A percentile compares a stretch with the other conserved stretches of the same genome.
phyloP scores from a whole-genome alignment of 768 basidiomycete genomes.

The Rhizopogon vesiculosus region DNA sequence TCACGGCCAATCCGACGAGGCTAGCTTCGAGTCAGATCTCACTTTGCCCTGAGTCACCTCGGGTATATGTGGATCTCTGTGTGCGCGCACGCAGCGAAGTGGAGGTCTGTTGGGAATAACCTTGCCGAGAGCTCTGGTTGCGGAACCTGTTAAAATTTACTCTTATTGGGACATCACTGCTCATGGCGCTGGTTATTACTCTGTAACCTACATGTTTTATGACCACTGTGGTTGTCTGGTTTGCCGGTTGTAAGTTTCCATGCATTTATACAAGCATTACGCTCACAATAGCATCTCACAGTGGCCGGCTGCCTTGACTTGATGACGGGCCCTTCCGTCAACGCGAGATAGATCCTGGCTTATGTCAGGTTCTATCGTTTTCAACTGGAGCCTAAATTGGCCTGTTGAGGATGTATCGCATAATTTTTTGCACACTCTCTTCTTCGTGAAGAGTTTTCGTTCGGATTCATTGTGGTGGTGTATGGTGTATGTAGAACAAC shows the following conservation, averaged over 20 bases:
- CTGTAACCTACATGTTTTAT: not conserved
- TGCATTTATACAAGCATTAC: too few relatives aligned
- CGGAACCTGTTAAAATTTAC: not conserved
- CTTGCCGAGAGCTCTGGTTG: not conserved
- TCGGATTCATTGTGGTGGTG: too few relatives aligned
- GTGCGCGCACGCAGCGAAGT: conserved; percentile 3
- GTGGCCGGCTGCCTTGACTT: not conserved
- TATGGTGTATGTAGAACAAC: not conserved
- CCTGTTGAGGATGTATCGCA: conserved; percentile 12
- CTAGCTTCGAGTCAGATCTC: conserved; percentile 2
- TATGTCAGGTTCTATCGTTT: not conserved
- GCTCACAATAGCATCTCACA: not conserved
- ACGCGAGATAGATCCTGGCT: not conserved
- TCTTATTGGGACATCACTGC: not conserved
- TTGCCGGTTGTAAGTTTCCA: not conserved
- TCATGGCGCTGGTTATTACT: not conserved
- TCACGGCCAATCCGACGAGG: not conserved
- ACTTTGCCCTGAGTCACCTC: not conserved
- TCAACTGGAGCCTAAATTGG: not conserved
- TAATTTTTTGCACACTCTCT: conserved; percentile 29
- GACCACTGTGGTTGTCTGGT: not conserved
- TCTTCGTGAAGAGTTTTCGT: conserved; percentile 28
- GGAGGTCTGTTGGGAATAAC: not conserved
- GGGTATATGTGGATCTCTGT: not conserved
- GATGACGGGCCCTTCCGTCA: not conserved